Evolutionary conservation across 805 yeast species (phyloP).

Genomic region (Debaryomyces tyrocola): DNA sequence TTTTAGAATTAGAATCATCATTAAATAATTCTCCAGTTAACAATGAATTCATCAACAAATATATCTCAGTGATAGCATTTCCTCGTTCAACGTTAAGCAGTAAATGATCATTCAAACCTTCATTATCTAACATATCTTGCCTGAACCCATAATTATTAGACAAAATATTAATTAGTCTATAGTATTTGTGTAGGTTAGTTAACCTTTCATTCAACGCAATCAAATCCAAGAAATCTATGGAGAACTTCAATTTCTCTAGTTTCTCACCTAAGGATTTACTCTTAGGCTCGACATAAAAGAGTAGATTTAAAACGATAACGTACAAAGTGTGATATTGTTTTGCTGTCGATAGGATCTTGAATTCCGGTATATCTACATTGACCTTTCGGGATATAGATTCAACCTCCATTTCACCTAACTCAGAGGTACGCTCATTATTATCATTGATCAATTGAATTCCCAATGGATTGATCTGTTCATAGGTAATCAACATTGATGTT

Average conservation of each 20-base stretch:
- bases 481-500: conserved; percentile 61
- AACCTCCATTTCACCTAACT: background rate
- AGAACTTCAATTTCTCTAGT: conserved; percentile 64
- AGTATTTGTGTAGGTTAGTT: conserved; percentile 47
- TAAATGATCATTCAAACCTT: conserved; percentile 44
- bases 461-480: conserved; percentile 43
- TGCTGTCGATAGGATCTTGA: conserved; percentile 69
- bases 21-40: conserved; percentile 32
- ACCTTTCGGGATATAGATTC: conserved; percentile 35
- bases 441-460: conserved; percentile 13
- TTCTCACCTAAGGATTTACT: conserved; percentile 55
- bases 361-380: conserved; percentile 66
- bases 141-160: conserved; percentile 50
- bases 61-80: conserved; percentile 34
- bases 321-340: conserved; percentile 69
- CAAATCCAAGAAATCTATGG: conserved; percentile 68
- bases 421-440: background rate
- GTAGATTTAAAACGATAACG: conserved; percentile 58
- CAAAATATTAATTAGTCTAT: conserved; percentile 40
- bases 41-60: conserved; percentile 35
- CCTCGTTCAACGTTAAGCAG: conserved; percentile 33
- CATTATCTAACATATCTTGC: conserved; percentile 49
- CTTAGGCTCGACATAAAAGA: conserved; percentile 75
- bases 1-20: conserved; percentile 15
- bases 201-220: conserved; percentile 49